A percentile compares a stretch with the other conserved stretches of the same genome.
Evolutionary conservation across 2,329 filamentous ascomycete species (phyloP).

Genomic region (Phyllosticta citrichinensis): DNA sequence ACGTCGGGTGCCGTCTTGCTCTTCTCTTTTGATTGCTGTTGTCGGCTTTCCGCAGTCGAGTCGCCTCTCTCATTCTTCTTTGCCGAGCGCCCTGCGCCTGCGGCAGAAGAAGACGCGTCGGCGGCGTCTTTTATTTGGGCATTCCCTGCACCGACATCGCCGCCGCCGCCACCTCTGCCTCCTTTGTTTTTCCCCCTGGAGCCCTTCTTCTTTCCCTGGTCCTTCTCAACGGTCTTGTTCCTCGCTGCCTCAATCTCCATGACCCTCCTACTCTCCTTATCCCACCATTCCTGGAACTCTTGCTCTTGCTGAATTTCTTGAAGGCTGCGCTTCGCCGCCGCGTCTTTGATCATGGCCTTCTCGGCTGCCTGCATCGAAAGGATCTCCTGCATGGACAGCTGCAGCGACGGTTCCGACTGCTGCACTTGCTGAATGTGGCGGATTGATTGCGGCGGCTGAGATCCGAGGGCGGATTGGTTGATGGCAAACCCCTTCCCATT

Average conservation of each 20-base stretch:
- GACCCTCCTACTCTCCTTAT: constrained; percentile 66
- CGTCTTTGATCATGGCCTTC: constrained; percentile 72
- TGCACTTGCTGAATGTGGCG: constrained; percentile 44
- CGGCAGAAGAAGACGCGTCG: not conserved
- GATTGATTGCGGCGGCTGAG: constrained; percentile 33
- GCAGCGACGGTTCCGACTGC: constrained; percentile 50
- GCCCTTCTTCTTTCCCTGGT: constrained; percentile 15
- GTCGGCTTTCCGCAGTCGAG: not conserved
- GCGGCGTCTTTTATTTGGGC: not conserved
- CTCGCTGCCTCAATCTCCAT: constrained; percentile 47
- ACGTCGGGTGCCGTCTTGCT: not conserved
- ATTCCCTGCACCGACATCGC: not conserved
- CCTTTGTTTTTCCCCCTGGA: constrained; percentile 20
- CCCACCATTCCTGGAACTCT: constrained; percentile 95
- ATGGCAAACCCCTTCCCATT: constrained; percentile 8
- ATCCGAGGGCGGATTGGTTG: constrained; percentile 17
- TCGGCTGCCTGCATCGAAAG: constrained; percentile 78
- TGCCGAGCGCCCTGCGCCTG: not conserved
- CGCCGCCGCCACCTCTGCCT: constrained; percentile 15
- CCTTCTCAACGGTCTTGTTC: constrained; percentile 11
- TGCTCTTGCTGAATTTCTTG: constrained; percentile 96
- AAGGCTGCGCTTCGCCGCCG: constrained; percentile 75
- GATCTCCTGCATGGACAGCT: constrained; percentile 77
- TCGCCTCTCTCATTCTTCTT: not conserved
- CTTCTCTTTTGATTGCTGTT: not conserved